phyloP scores from a whole-genome alignment of 768 basidiomycete genomes.

The Suillus hirtellus region DNA sequence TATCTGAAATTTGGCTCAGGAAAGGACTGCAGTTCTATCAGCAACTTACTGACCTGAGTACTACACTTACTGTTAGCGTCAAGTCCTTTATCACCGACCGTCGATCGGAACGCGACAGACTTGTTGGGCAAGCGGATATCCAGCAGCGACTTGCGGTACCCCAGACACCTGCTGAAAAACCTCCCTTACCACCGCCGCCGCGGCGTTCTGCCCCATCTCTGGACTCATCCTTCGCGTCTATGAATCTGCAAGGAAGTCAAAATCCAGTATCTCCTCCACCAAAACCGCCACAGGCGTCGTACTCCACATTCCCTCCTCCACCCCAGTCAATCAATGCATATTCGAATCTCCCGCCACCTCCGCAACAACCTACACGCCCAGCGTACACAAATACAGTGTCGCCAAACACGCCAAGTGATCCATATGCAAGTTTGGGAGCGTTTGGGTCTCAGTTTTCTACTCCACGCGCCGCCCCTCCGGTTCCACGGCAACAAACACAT shows the following conservation, averaged over 20 bases:
- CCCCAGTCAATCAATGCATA: slow-evolving; percentile 25
- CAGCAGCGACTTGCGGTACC: slow-evolving; percentile 59
- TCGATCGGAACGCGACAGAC: slow-evolving; percentile 64
- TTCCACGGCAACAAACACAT: slow-evolving; percentile 24
- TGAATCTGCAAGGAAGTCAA: slow-evolving; percentile 45
- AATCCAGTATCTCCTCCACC: slow-evolving; percentile 30
- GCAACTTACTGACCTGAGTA: slow-evolving; percentile 68
- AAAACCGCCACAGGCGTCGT: slow-evolving; percentile 30
- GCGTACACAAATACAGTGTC: slow-evolving; percentile 22
- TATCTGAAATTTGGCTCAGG: slow-evolving; percentile 39
- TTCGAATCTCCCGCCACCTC: slow-evolving; percentile 21
- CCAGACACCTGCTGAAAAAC: slow-evolving; percentile 47
- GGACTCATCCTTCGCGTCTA: slow-evolving; percentile 55
- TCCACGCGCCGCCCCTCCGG: slow-evolving; percentile 11
- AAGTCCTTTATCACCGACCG: slow-evolving; percentile 64
- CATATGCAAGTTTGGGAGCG: slow-evolving; percentile 36
- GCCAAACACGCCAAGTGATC: slow-evolving; percentile 29
- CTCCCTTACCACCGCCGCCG: slow-evolving; percentile 44
- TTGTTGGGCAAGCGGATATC: slow-evolving; percentile 70
- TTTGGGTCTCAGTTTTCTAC: slow-evolving; percentile 22
- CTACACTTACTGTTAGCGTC: slow-evolving; percentile 57
- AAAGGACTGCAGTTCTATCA: slow-evolving; percentile 90
- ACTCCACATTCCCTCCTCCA: slow-evolving; percentile 18
- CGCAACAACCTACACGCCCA: slow-evolving; percentile 29
- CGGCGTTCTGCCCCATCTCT: slow-evolving; percentile 39